Base-by-base conservation (phyloP, 2,329 filamentous ascomycete genomes). In the Neofusicoccum ribis region DNA sequence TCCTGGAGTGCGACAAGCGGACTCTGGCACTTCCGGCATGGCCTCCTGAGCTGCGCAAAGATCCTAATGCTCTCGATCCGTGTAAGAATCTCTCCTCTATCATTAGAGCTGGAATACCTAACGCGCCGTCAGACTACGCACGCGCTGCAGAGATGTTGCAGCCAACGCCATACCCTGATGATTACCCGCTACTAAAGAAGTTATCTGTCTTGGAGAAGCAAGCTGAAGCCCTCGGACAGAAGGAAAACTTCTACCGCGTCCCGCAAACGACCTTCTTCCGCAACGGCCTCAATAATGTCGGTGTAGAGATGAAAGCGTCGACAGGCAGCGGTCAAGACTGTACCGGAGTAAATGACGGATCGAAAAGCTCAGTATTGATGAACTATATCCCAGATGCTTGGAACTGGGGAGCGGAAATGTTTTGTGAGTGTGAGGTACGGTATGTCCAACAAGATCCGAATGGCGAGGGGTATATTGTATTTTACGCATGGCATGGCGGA, bases 331-430 rank as follows among this genome's bases (percentile, higher is more conserved):
- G 88, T 1, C 86, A 88, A 73, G 88, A 91, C 68, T 76, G 75
- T 44, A 89, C 87, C 0, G 88, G 88, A 0, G 69, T 89, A 65
- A 90, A 91, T 69, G 88, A 91, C 72, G 87, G 87, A 1, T 89
- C 86, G 36, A 90, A 90, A 75, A 89, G 83, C 17, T 88, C 85
- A 11, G 89, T 86, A 0, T 79, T 88, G 1, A 86, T 89, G 43
- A 91, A 88, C 0, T 91, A 91, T 70, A 77, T 91, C 7, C 82
- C 86, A 7, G 88, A 91, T 73, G 88, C 89, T 1, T 90, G 88
- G 88, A 89, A 89, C 70, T 89, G 87, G 86, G 89, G 88, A 8
- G 86, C 88, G 12, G 88, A 91, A 70, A 85, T 91, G 2, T 91
- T 91, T 68, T 91, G 88, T 74, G 84, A 88, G 69, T 88, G 87